Conservation (phyloP, 169 alveolate genomes). For the Eimeria necatrix region DNA sequence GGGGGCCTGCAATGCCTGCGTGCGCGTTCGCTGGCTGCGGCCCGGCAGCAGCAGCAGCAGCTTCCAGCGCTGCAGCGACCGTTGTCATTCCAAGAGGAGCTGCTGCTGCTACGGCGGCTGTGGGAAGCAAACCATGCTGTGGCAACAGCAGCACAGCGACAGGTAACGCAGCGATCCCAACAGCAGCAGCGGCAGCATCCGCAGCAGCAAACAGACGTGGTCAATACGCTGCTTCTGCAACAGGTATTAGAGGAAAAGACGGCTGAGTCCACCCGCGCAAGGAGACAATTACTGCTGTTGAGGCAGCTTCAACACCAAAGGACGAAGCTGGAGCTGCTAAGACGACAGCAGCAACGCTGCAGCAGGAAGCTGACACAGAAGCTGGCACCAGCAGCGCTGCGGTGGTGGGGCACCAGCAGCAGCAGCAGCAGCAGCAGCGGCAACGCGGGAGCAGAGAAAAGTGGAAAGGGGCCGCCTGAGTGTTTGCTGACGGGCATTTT, state of each 20-base stretch:
- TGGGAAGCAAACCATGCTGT: not conserved
- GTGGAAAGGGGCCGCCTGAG: not conserved
- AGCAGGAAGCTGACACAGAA: not conserved
- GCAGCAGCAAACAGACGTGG: constrained; percentile 24
- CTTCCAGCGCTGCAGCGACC: not conserved
- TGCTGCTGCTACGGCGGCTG: constrained; percentile 26
- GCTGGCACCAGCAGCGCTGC: not conserved
- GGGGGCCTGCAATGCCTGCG: not conserved
- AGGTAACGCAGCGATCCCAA: not conserved
- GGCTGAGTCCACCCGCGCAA: not conserved
- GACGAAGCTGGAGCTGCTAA: constrained; percentile 2
- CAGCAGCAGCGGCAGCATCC: constrained; percentile 17
- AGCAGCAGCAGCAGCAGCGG: constrained; percentile 13
- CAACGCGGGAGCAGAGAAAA: not conserved
- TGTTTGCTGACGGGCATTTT: not conserved
- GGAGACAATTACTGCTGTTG: constrained; percentile 1
- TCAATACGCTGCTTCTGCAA: not conserved
- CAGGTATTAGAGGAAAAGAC: not conserved
- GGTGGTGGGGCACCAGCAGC: not conserved
- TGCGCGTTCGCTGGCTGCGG: not conserved
- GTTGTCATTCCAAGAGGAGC: not conserved
- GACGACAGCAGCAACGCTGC: constrained; percentile 2
- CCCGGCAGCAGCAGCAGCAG: constrained; percentile 20
- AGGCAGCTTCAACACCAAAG: constrained; percentile 29
- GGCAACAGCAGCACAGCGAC: not conserved